A percentile compares a stretch with the other conserved stretches of the same genome.
Conservation (phyloP, 345 rosid species). For the Balakata baccata region DNA sequence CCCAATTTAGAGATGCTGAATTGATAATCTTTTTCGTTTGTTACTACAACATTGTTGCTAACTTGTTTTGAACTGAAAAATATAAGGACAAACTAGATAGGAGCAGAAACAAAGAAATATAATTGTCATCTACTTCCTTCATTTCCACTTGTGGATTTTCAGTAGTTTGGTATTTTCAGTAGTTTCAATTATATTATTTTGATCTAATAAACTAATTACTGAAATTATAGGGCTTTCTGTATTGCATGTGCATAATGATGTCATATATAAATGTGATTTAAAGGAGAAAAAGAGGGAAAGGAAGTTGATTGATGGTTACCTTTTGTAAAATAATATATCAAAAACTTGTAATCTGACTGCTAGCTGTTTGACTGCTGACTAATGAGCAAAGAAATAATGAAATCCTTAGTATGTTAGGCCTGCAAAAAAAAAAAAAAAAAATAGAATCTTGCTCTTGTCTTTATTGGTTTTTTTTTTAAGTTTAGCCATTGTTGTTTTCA, state of each 20-base stretch:
- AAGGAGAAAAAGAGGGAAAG: background rate
- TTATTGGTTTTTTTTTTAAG: background rate
- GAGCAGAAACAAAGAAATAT: too few species aligned
- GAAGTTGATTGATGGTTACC: background rate
- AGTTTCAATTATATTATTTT: too few species aligned
- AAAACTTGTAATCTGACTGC: background rate
- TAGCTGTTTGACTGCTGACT: background rate
- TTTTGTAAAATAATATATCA: too few species aligned
- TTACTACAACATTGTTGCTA: too few species aligned
- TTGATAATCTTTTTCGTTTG: too few species aligned
- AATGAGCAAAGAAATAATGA: constrained; percentile 20
- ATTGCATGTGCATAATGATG: too few species aligned
- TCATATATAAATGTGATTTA: background rate
- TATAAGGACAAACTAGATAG: too few species aligned
- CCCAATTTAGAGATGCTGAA: too few species aligned
- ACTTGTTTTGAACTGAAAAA: too few species aligned
- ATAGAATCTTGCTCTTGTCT: constrained; percentile 24
- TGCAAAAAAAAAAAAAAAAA: constrained; percentile 28
- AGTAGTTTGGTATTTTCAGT: background rate
- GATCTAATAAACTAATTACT: too few species aligned
- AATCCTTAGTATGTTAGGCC: constrained; percentile 12
- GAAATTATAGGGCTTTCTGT: background rate
- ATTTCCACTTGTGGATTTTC: too few species aligned
- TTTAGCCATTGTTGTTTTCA: constrained; percentile 31
- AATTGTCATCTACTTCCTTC: too few species aligned